Evolutionary conservation across 257 asterid species (phyloP).

Genomic region (Solanum neorickii): DNA sequence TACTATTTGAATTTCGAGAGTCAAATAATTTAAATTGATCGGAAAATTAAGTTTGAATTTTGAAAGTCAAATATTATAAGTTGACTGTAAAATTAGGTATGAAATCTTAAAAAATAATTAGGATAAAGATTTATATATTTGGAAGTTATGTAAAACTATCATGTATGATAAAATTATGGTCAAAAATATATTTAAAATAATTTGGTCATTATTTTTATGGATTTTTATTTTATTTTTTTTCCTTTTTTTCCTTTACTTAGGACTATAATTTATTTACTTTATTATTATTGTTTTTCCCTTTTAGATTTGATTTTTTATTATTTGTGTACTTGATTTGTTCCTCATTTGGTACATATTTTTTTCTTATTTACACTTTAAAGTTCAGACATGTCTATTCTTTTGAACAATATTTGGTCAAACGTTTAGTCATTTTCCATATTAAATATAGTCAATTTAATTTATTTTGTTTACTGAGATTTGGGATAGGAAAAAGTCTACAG

Average conservation of each 20-base stretch:
- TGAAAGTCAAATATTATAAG: background rate
- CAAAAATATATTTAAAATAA: background rate
- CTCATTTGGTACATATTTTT: background rate
- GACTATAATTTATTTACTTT: background rate
- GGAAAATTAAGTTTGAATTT: no score
- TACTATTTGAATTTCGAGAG: rapidly evolving
- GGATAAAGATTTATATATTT: no score
- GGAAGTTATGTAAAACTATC: no score
- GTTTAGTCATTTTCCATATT: background rate
- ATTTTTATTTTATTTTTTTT: background rate
- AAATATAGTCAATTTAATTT: background rate
- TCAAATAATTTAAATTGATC: no score
- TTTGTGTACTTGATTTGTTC: background rate
- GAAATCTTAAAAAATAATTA: no score
- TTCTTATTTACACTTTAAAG: background rate
- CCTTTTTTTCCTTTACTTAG: background rate
- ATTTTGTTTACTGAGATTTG: background rate
- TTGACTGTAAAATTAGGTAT: background rate
- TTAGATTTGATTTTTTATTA: background rate
- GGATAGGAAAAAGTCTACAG: background rate
- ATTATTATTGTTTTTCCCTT: background rate
- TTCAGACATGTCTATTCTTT: background rate
- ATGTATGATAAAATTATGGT: no score
- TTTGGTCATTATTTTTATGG: background rate
- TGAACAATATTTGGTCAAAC: background rate